These are phyloP conservation scores for Aspergillus ochraceoroseus DNA, from an alignment of 2,329 filamentous ascomycete species.

Conservation along the genomic window DNA sequence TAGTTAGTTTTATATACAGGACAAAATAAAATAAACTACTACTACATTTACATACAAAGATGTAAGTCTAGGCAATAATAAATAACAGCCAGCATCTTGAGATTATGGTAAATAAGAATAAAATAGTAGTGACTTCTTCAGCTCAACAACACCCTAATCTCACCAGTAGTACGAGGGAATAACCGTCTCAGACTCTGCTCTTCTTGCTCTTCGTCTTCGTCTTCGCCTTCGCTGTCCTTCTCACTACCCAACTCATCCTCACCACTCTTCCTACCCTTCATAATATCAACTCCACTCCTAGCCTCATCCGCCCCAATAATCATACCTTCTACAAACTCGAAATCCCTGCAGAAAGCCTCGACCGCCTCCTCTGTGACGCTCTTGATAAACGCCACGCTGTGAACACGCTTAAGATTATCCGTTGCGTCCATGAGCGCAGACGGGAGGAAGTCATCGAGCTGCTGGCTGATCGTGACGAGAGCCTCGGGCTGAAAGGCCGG, in stretches of 20 bases:
- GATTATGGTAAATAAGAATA: neutral
- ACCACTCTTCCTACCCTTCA: conserved; percentile 24
- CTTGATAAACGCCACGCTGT: conserved; percentile 66
- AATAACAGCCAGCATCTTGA: neutral
- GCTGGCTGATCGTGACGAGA: conserved; percentile 65
- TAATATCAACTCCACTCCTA: conserved; percentile 33
- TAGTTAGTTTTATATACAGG: too few species aligned
- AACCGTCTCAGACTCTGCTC: conserved; percentile 48
- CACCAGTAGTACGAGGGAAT: conserved; percentile 60
- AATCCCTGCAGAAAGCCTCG: conserved; percentile 77
- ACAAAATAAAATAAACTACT: too few species aligned
- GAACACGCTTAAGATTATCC: conserved; percentile 69
- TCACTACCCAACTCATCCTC: conserved; percentile 23
- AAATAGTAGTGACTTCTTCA: conserved; percentile 26
- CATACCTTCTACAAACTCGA: conserved; percentile 63
- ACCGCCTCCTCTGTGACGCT: conserved; percentile 78
- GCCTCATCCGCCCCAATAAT: conserved; percentile 57
- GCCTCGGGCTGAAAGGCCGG: conserved; percentile 55
- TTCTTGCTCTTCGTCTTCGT: conserved; percentile 30
- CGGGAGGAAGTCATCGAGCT: conserved; percentile 83
- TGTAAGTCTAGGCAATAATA: neutral
- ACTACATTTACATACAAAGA: too few species aligned
- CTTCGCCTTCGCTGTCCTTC: conserved; percentile 30
- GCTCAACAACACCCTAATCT: conserved; percentile 60
- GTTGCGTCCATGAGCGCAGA: conserved; percentile 89